phyloP scores from a whole-genome alignment of 2,329 filamentous ascomycete species.

The Helminthosporium solani region DNA sequence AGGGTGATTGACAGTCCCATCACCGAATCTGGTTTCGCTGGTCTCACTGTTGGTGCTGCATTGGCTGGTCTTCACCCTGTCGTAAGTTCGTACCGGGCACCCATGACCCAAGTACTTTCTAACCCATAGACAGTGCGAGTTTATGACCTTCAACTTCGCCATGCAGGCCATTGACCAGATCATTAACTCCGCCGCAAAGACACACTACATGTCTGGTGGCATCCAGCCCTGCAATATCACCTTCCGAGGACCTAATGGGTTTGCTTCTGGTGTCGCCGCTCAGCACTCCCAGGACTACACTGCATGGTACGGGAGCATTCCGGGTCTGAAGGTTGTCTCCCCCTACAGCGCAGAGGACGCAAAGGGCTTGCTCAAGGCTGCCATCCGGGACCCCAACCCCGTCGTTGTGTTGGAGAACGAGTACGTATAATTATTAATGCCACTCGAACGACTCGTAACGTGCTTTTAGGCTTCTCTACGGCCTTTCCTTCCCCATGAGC shows the following conservation, averaged over 20 bases:
- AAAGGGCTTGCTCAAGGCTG: conserved; percentile 96
- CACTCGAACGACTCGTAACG: conserved; percentile 13
- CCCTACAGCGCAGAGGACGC: conserved; percentile 98
- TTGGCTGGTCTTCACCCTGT: conserved; percentile 92
- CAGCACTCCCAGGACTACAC: conserved; percentile 99
- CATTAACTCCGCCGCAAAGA: conserved; percentile 98
- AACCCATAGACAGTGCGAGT: conserved; percentile 72
- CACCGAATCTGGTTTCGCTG: conserved; percentile 93
- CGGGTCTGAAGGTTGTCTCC: conserved; percentile 92
- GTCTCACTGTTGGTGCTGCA: conserved; percentile 91
- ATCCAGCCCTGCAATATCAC: conserved; percentile 99
- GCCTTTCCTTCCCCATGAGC: conserved; percentile 93
- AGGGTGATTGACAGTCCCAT: conserved; percentile 98
- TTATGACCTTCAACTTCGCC: conserved; percentile 99
- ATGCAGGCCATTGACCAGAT: conserved; percentile 99
- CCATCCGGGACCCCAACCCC: conserved; percentile 97
- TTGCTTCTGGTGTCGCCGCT: conserved; percentile 89
- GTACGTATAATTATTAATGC: conserved; percentile 27
- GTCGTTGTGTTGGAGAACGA: conserved; percentile 68
- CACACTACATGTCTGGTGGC: conserved; percentile 99
- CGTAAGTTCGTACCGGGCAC: conserved; percentile 55
- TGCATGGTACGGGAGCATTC: conserved; percentile 98
- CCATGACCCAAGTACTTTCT: background rate
- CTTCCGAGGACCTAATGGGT: conserved; percentile 98
- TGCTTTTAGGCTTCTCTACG: conserved; percentile 71